Evolutionary conservation across 1,284 basidiomycete genomes (phyloP).

Genomic region (Mrakiaceae sp.): DNA sequence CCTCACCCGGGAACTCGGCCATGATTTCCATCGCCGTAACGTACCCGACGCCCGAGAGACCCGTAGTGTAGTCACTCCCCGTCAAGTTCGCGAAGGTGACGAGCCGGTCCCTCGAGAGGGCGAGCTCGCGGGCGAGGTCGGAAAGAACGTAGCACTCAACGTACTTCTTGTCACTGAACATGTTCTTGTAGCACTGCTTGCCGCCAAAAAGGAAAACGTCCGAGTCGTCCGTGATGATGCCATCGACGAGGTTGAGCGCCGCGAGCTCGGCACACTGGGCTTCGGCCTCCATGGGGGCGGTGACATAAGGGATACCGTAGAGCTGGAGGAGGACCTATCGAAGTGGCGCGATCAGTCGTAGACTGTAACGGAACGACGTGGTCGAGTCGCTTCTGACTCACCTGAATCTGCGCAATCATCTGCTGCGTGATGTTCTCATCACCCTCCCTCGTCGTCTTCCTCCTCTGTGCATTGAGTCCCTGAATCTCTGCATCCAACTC

Average conservation of each 20-base stretch:
- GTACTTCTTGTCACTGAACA: conserved; percentile 98
- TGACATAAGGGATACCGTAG: conserved; percentile 96
- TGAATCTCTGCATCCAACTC: conserved; percentile 91
- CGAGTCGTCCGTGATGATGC: conserved; percentile 97
- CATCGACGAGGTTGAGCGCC: conserved; percentile 75
- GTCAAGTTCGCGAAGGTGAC: conserved; percentile 84
- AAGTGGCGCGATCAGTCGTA: conserved; percentile 6
- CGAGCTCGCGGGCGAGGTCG: conserved; percentile 80
- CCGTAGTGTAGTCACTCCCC: conserved; percentile 96
- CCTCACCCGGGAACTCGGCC: conserved; percentile 63
- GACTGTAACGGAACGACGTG: conserved; percentile 6
- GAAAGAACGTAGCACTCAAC: conserved; percentile 85
- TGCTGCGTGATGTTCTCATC: conserved; percentile 81
- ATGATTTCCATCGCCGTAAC: conserved; percentile 93
- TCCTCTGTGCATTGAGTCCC: conserved; percentile 66
- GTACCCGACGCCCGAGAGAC: conserved; percentile 85
- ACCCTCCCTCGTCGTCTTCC: conserved; percentile 79
- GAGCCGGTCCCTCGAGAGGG: conserved; percentile 74
- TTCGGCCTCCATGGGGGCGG: conserved; percentile 98
- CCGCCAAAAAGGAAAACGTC: conserved; percentile 98
- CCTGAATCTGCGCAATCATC: conserved; percentile 94
- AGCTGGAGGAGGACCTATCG: conserved; percentile 67
- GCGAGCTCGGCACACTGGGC: conserved; percentile 95
- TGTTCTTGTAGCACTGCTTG: conserved; percentile 88
- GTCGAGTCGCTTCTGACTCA: conserved; percentile 29